Evolutionary conservation across 371 early-diverging fungal species (phyloP).

Genomic region (Mucor piriformis): DNA sequence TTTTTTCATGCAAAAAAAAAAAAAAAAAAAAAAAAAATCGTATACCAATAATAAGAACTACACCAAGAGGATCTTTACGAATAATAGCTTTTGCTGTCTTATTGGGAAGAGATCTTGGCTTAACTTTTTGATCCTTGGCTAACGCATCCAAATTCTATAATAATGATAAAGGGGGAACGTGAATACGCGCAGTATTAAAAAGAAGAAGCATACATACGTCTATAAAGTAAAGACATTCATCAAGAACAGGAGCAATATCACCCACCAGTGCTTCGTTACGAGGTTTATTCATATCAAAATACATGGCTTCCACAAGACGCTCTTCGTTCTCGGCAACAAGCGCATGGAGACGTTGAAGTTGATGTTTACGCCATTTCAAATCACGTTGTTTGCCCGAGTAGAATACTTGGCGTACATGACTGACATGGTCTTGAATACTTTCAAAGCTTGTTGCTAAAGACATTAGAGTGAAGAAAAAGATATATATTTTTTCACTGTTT

Average conservation of each 20-base stretch:
- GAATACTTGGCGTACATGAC: slow-evolving; percentile 38
- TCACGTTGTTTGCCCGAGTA: slow-evolving; percentile 38
- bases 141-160: slow-evolving; percentile 64
- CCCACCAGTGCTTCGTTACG: slow-evolving; percentile 59
- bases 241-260: slow-evolving; percentile 65
- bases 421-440: slow-evolving; percentile 41
- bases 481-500: neutral
- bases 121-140: slow-evolving; percentile 54
- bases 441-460: slow-evolving; percentile 33
- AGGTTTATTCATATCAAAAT: slow-evolving; percentile 68
- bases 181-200: too few species aligned
- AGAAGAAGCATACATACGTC: slow-evolving; percentile 27
- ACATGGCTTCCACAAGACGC: slow-evolving; percentile 59
- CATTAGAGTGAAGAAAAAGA: neutral
- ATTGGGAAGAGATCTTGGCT: slow-evolving; percentile 34
- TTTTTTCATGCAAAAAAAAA: too few species aligned
- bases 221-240: slow-evolving; percentile 54
- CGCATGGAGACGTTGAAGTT: slow-evolving; percentile 67
- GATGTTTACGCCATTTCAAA: slow-evolving; percentile 65
- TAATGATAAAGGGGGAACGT: neutral
- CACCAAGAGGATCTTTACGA: slow-evolving; percentile 80
- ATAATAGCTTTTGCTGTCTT: slow-evolving; percentile 51
- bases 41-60: slow-evolving; percentile 63
- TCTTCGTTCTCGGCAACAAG: slow-evolving; percentile 72
- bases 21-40: too few species aligned